Evolutionary conservation across 306 rosid species (phyloP).

Genomic region (Vicia sativa): DNA sequence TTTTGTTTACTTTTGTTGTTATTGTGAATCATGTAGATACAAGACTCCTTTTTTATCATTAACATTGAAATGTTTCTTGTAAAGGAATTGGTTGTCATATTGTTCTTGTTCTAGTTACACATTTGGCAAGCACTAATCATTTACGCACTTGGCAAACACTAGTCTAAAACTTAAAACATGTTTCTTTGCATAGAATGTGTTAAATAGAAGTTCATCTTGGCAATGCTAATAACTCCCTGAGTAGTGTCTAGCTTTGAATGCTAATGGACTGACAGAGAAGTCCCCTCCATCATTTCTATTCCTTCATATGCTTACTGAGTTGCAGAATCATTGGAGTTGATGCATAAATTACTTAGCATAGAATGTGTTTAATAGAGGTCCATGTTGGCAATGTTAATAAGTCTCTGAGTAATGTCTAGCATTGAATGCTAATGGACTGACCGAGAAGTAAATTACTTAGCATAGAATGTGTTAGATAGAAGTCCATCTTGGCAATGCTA

Average conservation of each 20-base stretch:
- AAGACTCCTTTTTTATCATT: too few relatives aligned
- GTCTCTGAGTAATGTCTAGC: conserved; percentile 47
- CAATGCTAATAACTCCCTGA: neutral
- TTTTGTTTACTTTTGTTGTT: too few relatives aligned
- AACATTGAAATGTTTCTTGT: too few relatives aligned
- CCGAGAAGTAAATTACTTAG: conserved; percentile 4
- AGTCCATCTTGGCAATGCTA: conserved; percentile 73
- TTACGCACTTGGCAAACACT: neutral
- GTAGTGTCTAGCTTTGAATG: conserved; percentile 66
- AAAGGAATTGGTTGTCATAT: too few relatives aligned
- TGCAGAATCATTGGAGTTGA: conserved; percentile 54
- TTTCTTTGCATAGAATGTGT: too few relatives aligned
- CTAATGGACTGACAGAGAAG: conserved; percentile 52
- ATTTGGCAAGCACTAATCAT: too few relatives aligned
- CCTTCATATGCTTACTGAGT: conserved; percentile 33
- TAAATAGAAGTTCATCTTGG: conserved; percentile 58
- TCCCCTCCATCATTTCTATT: conserved; percentile 50
- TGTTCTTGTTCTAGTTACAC: too few relatives aligned
- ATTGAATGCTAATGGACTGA: conserved; percentile 74
- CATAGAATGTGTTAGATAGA: too few relatives aligned
- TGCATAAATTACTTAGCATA: conserved; percentile 29
- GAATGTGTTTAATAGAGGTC: conserved; percentile 35
- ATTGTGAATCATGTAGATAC: too few relatives aligned
- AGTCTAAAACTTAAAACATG: neutral
- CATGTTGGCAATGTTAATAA: conserved; percentile 81